Base-by-base conservation (phyloP, 2,329 filamentous ascomycete species). In the Pseudogymnoascus sp. region DNA sequence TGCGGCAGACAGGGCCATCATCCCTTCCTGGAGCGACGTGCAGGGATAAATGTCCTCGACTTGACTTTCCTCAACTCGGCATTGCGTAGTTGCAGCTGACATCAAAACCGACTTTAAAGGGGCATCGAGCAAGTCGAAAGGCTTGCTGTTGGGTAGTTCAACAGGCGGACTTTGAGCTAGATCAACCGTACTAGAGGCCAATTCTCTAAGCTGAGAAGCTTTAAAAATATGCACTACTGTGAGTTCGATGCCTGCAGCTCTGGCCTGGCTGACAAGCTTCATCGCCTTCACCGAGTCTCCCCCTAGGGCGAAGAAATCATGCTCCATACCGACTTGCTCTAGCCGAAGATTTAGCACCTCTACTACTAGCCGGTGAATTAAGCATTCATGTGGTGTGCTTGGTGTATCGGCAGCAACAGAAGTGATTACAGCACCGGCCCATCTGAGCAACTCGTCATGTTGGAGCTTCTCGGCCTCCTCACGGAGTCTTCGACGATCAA, bases 231-330 rank as follows among this genome's bases (percentile, higher is more conserved):
- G 18, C 4, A 12, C 30, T 4, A 59, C 57, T 14, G 57, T 59
- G 18, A 59, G 37, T 8, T 30, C 16, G 18, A 59, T 41, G 14
- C 57, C 57, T 35, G 62, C 61, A 6, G 62, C 62, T 41, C 67
- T 60, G 25, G 66, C 65, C n/a, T 43, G 71, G 16, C 78, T 75
- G 0, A 82, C 79, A 3, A 82, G 64, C 58, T 76, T 78, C 70
- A 77, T 78, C 1, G 73, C 73, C 7, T 65, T 60, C 0, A 75
- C 63, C 1, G 71, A 74, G 59, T 74, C 73, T 8, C 74, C 74
- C 20, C 73, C 73, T 0, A 75, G 64, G 6, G 64, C 64, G 63
- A 75, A 75, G 18, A 67, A 68, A n/a, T 63, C 61, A 20, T 60
- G 57, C 28, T 63, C 39, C 9, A 61, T 30, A 33, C 57, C 60